A percentile compares a stretch with the other conserved stretches of the same genome.
These are phyloP conservation scores for Miscanthus lutarioriparius DNA, from an alignment of 176 grass and related monocot species.

Conservation along the genomic window DNA sequence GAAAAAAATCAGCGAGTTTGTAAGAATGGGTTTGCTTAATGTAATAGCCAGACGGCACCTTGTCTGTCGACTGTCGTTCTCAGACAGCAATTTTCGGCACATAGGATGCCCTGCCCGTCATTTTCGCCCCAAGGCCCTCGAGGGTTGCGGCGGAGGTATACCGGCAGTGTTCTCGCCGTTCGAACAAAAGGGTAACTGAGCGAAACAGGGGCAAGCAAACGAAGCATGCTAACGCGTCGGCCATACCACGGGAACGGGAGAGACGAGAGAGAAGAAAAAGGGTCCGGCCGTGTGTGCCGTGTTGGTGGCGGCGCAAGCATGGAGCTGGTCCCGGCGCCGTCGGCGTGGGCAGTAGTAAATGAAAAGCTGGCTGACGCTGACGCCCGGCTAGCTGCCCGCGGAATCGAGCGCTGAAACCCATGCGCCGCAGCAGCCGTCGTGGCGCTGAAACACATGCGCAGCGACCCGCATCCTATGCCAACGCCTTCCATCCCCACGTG, in stretches of 20 bases:
- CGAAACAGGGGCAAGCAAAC: not conserved
- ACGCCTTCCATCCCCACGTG: not conserved
- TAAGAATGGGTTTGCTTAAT: not conserved
- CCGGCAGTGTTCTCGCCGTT: not conserved
- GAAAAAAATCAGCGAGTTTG: not conserved
- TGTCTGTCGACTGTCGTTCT: not conserved
- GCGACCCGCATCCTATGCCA: not conserved
- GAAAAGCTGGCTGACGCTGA: not conserved
- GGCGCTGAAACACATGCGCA: not conserved
- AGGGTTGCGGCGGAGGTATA: not conserved
- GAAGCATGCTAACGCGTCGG: not conserved
- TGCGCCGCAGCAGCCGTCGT: not conserved
- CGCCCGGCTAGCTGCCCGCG: not conserved
- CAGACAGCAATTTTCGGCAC: not conserved
- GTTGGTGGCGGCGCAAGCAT: not conserved
- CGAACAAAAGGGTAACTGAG: not conserved
- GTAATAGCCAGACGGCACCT: not conserved
- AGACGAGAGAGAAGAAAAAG: no score
- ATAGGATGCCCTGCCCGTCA: not conserved
- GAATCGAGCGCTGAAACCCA: not conserved
- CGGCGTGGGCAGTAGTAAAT: not conserved
- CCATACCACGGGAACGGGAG: not conserved
- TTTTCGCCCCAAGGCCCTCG: not conserved
- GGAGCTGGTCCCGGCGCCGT: not conserved
- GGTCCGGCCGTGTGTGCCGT: not conserved